Base-by-base conservation (phyloP, 495 filamentous ascomycete species). In the Pyrenula aspistea region DNA sequence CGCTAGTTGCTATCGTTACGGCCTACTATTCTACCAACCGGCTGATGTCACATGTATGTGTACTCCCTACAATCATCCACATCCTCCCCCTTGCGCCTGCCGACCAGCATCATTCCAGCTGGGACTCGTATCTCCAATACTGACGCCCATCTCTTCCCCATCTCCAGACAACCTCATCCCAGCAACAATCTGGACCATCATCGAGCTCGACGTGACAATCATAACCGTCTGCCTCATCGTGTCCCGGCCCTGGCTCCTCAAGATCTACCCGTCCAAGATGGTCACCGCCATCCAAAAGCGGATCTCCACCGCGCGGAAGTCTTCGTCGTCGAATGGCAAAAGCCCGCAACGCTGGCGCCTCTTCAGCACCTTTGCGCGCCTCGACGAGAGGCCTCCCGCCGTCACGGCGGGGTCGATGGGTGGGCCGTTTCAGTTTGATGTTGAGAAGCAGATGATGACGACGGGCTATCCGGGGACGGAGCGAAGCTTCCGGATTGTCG, bases 191-290 rank as follows among this genome's bases (percentile, higher is more conserved):
- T 42, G 31, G 31, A 42, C 31, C 4, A 42, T 42, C 4, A 42
- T 42, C 15, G 31, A 42, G 15, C 31, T 42, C 31, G 31, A 42
- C 15, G 8, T 42, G 8, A 15, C 31, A 4, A 42, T 42, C 4
- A 15, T 42, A 42, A 42, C 31, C 31, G 31, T 42, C 15, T 31
- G n/a, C 25, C 25, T 22, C 10, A 61, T 61, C 23, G 61, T 63
- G 2, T 63, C 61, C 0, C 25, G 56, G 20, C 56, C 61, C 2
- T 63, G 56, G 56, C 54, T 63, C 21, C 10, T 61, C 25, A 63
- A 59, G 25, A 25, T 61, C 2, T 63, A 63, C 25, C 61, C 59
- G 1, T 52, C 25, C 15, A 61, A 53, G n/a, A 20, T 55, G 48
- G 53, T 60, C 42, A 12, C 25, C n/a, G 8, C 55, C 2, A 2